Evolutionary conservation across 768 basidiomycete species (phyloP).

Genomic region (Dictyophora rubrovolvata): DNA sequence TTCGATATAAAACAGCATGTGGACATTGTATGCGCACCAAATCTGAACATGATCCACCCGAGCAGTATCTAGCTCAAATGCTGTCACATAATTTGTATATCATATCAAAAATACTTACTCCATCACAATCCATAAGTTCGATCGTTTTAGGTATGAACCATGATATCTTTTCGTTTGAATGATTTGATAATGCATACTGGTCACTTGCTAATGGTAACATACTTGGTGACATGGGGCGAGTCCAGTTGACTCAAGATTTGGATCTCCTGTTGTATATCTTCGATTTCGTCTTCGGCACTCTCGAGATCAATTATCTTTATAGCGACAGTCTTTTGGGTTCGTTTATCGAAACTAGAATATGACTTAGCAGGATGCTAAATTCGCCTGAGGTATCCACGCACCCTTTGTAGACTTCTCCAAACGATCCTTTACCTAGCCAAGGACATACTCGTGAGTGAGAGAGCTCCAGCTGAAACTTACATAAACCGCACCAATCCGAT

Average conservation of each 20-base stretch:
- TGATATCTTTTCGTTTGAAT: conserved; percentile 55
- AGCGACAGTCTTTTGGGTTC: conserved; percentile 93
- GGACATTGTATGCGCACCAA: conserved; percentile 43
- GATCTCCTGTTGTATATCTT: conserved; percentile 98
- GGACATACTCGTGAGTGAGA: neutral
- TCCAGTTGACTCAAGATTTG: conserved; percentile 95
- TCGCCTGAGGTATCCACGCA: conserved; percentile 24
- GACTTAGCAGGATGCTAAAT: conserved; percentile 8
- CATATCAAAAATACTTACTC: conserved; percentile 46
- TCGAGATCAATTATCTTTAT: conserved; percentile 99
- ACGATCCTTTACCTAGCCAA: conserved; percentile 83
- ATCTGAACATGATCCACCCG: conserved; percentile 96
- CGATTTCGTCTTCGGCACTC: conserved; percentile 98
- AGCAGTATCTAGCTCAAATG: conserved; percentile 66
- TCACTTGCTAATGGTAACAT: conserved; percentile 22
- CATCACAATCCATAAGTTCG: conserved; percentile 98
- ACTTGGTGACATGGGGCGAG: conserved; percentile 95
- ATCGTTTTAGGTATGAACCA: conserved; percentile 91
- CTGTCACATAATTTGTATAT: neutral
- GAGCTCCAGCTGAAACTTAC: conserved; percentile 3
- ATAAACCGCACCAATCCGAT: conserved; percentile 72
- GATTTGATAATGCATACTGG: conserved; percentile 10
- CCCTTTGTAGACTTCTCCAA: conserved; percentile 99
- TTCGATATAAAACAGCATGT: conserved; percentile 10
- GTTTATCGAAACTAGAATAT: conserved; percentile 72